These are phyloP conservation scores for Colletotrichum sojae DNA, from an alignment of 2,329 filamentous ascomycete species.

Conservation along the genomic window DNA sequence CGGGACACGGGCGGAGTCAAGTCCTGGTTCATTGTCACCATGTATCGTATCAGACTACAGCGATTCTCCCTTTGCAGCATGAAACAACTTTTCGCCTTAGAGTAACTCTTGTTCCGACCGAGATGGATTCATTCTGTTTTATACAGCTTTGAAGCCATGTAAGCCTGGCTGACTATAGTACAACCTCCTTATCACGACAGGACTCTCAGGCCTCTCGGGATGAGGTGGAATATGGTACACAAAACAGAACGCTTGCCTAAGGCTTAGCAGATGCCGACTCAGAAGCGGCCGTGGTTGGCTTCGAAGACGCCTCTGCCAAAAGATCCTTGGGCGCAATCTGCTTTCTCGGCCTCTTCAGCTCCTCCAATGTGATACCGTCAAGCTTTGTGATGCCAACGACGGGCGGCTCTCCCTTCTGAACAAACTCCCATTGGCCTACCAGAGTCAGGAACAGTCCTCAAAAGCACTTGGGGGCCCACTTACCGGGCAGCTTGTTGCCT, in stretches of 20 bases:
- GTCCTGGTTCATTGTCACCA: neutral
- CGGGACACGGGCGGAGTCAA: no score
- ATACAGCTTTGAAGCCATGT: slow-evolving; percentile 8
- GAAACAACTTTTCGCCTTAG: no score
- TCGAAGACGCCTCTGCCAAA: slow-evolving; percentile 51
- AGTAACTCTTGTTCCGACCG: neutral
- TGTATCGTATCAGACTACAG: neutral
- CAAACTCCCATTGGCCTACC: slow-evolving; percentile 88
- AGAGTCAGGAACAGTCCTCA: slow-evolving; percentile 41
- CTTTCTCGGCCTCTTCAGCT: slow-evolving; percentile 84
- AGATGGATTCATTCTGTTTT: slow-evolving; percentile 10
- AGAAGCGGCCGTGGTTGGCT: slow-evolving; percentile 50
- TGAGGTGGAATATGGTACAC: slow-evolving; percentile 25
- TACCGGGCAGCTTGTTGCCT: slow-evolving; percentile 94
- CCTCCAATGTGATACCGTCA: slow-evolving; percentile 85
- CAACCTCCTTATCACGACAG: slow-evolving; percentile 23
- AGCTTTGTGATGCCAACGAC: slow-evolving; percentile 95
- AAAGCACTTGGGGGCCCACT: slow-evolving; percentile 48
- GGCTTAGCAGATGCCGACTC: slow-evolving; percentile 50
- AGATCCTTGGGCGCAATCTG: slow-evolving; percentile 66
- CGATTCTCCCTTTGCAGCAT: no score
- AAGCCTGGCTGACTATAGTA: slow-evolving; percentile 31
- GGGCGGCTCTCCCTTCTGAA: slow-evolving; percentile 90
- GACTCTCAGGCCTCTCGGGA: neutral
- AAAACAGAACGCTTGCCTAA: slow-evolving; percentile 6